These are phyloP conservation scores for Powellomyces hirtus DNA, from an alignment of 192 early-diverging fungal genomes.

Conservation along the genomic window DNA sequence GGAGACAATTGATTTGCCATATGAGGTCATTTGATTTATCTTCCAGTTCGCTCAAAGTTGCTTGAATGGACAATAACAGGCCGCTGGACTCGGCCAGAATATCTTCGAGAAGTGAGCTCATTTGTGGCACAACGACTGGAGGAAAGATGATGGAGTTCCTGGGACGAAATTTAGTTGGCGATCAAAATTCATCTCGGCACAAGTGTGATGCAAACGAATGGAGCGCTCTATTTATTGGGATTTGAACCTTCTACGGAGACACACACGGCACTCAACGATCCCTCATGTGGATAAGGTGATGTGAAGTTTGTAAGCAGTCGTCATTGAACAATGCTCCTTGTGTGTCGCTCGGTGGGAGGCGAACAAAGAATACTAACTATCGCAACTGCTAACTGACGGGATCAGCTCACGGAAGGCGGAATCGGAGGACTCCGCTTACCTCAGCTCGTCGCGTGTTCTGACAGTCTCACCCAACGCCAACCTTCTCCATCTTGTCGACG, in stretches of 20 bases:
- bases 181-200: neutral
- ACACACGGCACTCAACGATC: neutral
- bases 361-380: too few relatives aligned
- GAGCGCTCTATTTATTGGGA: neutral
- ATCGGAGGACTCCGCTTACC: too few relatives aligned
- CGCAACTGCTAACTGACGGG: too few relatives aligned
- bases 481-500: too few relatives aligned
- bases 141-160: too few relatives aligned
- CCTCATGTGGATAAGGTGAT: neutral
- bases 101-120: neutral
- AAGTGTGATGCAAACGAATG: neutral
- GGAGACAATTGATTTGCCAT: conserved; percentile 5
- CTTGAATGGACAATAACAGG: neutral
- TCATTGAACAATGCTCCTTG: neutral
- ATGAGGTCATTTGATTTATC: neutral
- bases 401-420: too few relatives aligned
- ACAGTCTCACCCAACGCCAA: too few relatives aligned
- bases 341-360: too few relatives aligned
- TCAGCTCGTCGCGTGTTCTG: too few relatives aligned
- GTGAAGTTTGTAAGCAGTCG: neutral
- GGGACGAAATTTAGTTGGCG: too few relatives aligned
- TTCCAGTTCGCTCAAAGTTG: neutral
- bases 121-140: too few relatives aligned
- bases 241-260: neutral
- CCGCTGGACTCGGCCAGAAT: neutral